Conservation (phyloP, 2,329 filamentous ascomycete species). For the Colletotrichum godetiae region DNA sequence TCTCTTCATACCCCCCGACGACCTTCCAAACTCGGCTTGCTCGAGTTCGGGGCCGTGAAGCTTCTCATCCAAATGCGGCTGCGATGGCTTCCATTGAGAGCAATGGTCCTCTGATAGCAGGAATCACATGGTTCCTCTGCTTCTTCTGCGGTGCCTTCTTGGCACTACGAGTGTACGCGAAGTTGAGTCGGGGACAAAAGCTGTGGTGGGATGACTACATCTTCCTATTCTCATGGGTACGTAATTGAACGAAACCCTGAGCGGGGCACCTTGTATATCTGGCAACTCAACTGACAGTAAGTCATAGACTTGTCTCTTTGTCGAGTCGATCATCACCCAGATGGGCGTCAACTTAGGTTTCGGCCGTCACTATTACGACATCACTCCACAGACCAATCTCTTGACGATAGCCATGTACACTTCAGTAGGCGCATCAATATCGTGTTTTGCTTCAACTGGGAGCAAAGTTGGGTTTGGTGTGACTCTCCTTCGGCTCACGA, state of each 20-base stretch:
- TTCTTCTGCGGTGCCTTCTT: slow-evolving; percentile 38
- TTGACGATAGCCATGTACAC: slow-evolving; percentile 22
- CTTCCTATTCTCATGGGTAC: slow-evolving; percentile 41
- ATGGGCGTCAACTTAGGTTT: slow-evolving; percentile 36
- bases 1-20: background rate
- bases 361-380: slow-evolving; percentile 36
- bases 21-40: slow-evolving; percentile 1
- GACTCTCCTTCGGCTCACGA: slow-evolving; percentile 43
- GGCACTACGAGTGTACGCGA: slow-evolving; percentile 39
- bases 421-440: slow-evolving; percentile 29
- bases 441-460: slow-evolving; percentile 26
- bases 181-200: slow-evolving; percentile 32
- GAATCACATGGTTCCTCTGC: slow-evolving; percentile 44
- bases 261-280: background rate
- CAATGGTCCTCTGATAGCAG: slow-evolving; percentile 27
- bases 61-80: background rate
- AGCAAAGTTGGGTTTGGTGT: slow-evolving; percentile 44
- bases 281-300: too few relatives aligned
- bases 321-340: slow-evolving; percentile 33
- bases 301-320: slow-evolving; percentile 10
- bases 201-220: slow-evolving; percentile 42
- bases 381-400: slow-evolving; percentile 10
- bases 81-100: slow-evolving; percentile 9
- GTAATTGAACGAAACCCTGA: slow-evolving; percentile 10
- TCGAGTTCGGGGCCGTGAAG: background rate